Evolutionary conservation across 306 rosid species (phyloP), one percentile per base, ranked within the genome.

Genomic region (Cucumis hystrix): DNA sequence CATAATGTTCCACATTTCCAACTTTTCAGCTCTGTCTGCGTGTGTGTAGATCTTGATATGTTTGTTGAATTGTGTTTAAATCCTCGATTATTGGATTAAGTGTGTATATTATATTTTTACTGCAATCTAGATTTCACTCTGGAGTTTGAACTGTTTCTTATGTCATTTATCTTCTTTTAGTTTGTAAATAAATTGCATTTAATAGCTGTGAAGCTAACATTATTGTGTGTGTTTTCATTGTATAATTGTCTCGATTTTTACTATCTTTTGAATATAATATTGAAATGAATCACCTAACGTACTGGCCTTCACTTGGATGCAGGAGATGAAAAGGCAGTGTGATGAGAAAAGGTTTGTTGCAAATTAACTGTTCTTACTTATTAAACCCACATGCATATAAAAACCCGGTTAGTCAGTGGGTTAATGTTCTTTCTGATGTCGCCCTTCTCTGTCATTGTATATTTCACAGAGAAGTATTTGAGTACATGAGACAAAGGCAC

Each of bases 251-350:
- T 69, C 57, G 15, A 69, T 23, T n/a, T 47, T 45, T 11, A 45
- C 75, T 11, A 20, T 71, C 60, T 47, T 17, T 60, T 16, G 77
- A 35, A 10, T 67, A 71, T 2, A 49, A 71, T 49, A 72, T 72
- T 72, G 47, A 72, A 9, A 72, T 51, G 25, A 72, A 47, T 10
- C 30, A 51, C 61, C 17, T 72, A 72, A 72, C 47, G 5, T 73
- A 69, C 23, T 30, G 77, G 45, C 70, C 33, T 85, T 85, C 59
- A 60, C 86, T 64, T 79, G 87, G 79, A 84, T 83, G 81, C 96
- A 96, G 99, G 99, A 96, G 87, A 96, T 96, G 99, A 96, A 96
- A 86, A 91, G 86, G 41, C 99, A 88, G 82, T 96, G 99, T 59
- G 97, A 96, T 65, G 97, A 96, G 79, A 96, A 96, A 86, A 92